Percentiles rank a stretch among this genome's conserved stretches.
Evolutionary conservation across 352 stramenopile species (phyloP).

Genomic region (Phytophthora hibernalis): DNA sequence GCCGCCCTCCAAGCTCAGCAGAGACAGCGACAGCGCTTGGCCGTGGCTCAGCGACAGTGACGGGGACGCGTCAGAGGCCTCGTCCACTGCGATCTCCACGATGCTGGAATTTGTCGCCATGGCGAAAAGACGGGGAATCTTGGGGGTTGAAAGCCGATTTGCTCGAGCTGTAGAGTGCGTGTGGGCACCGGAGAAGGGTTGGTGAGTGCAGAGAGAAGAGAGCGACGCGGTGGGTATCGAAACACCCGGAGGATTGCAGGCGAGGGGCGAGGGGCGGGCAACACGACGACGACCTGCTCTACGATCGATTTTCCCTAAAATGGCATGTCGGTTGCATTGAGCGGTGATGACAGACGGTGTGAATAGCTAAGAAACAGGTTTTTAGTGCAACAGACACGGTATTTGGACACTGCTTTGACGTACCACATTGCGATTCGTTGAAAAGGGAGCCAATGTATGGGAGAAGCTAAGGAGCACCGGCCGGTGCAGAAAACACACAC

Average conservation of each 20-base stretch:
- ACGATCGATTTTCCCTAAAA: conserved; percentile 28
- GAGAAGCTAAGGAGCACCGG: too few species aligned
- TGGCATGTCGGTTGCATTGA: conserved; percentile 16
- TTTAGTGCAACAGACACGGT: neutral
- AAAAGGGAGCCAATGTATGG: too few species aligned
- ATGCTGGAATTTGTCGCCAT: conserved; percentile 19
- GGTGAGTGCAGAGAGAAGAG: neutral
- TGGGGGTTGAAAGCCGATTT: conserved; percentile 4
- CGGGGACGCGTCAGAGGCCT: conserved; percentile 1
- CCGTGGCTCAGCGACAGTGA: conserved; percentile 27
- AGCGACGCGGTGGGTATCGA: conserved; percentile 1
- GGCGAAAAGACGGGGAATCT: conserved; percentile 1
- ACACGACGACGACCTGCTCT: conserved; percentile 2
- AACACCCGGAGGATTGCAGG: neutral
- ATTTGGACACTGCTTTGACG: neutral
- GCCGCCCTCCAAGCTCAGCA: conserved; percentile 23
- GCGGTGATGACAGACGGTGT: conserved; percentile 1
- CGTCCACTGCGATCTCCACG: conserved; percentile 24
- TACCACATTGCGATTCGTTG: conserved; percentile 15
- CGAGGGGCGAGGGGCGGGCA: conserved; percentile 2
- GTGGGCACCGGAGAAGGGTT: neutral
- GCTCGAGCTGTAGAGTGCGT: neutral
- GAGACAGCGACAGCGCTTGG: conserved; percentile 21
- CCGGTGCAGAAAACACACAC: too few species aligned
- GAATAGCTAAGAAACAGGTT: neutral